These are phyloP conservation scores for Talaromyces nanjingensis DNA, from an alignment of 495 filamentous ascomycete species.

Conservation along the genomic window DNA sequence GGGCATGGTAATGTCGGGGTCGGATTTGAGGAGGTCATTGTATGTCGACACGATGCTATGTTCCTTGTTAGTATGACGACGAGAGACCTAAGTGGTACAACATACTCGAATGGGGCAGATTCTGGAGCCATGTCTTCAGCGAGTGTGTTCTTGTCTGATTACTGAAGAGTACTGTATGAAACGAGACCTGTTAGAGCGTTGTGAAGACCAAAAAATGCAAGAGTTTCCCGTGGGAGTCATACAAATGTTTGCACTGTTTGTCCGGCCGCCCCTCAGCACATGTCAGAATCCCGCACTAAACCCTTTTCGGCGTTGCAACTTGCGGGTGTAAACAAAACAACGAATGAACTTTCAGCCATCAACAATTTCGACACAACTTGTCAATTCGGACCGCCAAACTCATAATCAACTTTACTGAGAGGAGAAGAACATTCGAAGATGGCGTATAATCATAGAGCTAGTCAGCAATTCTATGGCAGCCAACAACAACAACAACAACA, in stretches of 20 bases:
- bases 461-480: constrained; percentile 50
- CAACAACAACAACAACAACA: constrained; percentile 48
- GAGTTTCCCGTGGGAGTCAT: neutral
- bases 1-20: constrained; percentile 87
- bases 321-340: constrained; percentile 24
- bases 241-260: constrained; percentile 39
- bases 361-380: constrained; percentile 19
- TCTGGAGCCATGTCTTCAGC: constrained; percentile 29
- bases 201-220: neutral
- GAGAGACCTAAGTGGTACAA: constrained; percentile 11
- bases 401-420: neutral
- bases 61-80: neutral
- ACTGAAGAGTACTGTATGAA: neutral
- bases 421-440: constrained; percentile 13
- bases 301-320: constrained; percentile 27
- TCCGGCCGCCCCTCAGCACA: constrained; percentile 15
- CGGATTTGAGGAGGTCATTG: constrained; percentile 50
- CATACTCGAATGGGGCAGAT: constrained; percentile 18
- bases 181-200: neutral
- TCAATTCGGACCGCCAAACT: neutral
- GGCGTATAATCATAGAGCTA: constrained; percentile 72
- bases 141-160: constrained; percentile 1
- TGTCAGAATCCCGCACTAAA: constrained; percentile 29
- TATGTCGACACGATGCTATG: constrained; percentile 52
- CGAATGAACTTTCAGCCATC: neutral